Base-by-base conservation (phyloP, 805 yeast genomes). In the Saturnispora sekii region DNA sequence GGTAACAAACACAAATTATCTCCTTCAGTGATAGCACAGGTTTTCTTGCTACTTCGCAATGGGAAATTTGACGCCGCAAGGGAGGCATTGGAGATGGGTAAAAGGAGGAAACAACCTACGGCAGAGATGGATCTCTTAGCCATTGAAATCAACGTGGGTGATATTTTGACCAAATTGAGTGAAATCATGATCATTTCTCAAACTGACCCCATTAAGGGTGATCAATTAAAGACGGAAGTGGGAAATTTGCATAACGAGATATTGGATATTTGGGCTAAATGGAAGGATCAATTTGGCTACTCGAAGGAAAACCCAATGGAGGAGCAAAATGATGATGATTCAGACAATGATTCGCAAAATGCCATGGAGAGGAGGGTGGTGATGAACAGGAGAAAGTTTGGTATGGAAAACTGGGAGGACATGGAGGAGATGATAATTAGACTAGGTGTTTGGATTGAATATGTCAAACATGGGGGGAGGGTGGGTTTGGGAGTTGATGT, bases 221-320 rank as follows among this genome's bases (percentile, higher is more conserved):
- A 40, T 26, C n/a, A 30, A 10, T 8, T 40, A 8, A 30, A 21
- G 10, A 33, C 26, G 17, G 36, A 21, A 33, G 34, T 40, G 14
- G 32, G 34, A 16, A 32, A 21, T 2, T 21, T 40, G 10, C 33
- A 40, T n/a, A 40, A 31, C 16, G 43, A 40, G 15, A 40, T 28
- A 31, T 9, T 40, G 30, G 43, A 40, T 32, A 9, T 40, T 10
- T 41, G 38, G 43, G 38, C 38, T 16, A 34, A 29, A 21, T 41
- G 38, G 38, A 41, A 34, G 28, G 43, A 41, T 35, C 33, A 41
- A 34, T 41, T 41, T 29, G 43, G 43, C 5, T 34, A 41, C 30
- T 43, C 55, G 79, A 73, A 54, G 70, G 68, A 11, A 74, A 7
- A 15, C 10, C 37, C 18, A 69, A 3, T 4, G 11, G 41, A 30